Evolutionary conservation across 169 alveolate genomes (phyloP).

Genomic region (Cryptosporidium viatorum): DNA sequence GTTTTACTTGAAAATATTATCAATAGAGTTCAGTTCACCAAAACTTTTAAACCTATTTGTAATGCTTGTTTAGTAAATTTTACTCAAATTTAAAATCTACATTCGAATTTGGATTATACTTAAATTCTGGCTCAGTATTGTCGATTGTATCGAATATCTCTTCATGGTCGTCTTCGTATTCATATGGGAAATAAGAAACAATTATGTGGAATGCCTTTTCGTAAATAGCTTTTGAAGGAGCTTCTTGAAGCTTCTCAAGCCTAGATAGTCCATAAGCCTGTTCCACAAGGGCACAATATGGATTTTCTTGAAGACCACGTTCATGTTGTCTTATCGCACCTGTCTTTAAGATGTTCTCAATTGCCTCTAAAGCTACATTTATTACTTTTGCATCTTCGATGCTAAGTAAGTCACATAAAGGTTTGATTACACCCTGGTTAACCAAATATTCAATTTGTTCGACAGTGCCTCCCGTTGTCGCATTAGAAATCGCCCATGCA

Average conservation of each 20-base stretch:
- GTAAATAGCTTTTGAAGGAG: constrained; percentile 83
- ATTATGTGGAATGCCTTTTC: constrained; percentile 82
- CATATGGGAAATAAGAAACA: constrained; percentile 80
- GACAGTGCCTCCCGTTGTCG: constrained; percentile 91
- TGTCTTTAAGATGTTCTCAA: constrained; percentile 90
- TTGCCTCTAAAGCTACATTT: constrained; percentile 91
- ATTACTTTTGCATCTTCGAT: constrained; percentile 92
- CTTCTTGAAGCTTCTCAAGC: constrained; percentile 84
- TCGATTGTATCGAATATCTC: constrained; percentile 18
- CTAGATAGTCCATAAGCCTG: constrained; percentile 82
- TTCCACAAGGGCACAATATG: constrained; percentile 87
- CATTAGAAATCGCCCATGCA: constrained; percentile 97
- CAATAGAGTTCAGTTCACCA: not conserved
- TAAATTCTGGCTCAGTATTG: constrained; percentile 27
- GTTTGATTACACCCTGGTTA: constrained; percentile 90
- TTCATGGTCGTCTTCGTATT: constrained; percentile 68
- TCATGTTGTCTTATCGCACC: constrained; percentile 87
- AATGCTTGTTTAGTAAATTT: not conserved
- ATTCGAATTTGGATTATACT: constrained; percentile 29
- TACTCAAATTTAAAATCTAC: constrained; percentile 52
- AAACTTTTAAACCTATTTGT: not conserved
- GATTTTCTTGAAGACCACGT: constrained; percentile 85
- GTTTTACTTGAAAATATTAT: not conserved
- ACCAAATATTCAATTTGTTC: constrained; percentile 91
- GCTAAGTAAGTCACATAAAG: constrained; percentile 88